Percentiles rank a stretch among this genome's conserved stretches.
Evolutionary conservation across 2,329 filamentous ascomycete genomes (phyloP).

Genomic region (Pseudovirgaria hyperparasitica): DNA sequence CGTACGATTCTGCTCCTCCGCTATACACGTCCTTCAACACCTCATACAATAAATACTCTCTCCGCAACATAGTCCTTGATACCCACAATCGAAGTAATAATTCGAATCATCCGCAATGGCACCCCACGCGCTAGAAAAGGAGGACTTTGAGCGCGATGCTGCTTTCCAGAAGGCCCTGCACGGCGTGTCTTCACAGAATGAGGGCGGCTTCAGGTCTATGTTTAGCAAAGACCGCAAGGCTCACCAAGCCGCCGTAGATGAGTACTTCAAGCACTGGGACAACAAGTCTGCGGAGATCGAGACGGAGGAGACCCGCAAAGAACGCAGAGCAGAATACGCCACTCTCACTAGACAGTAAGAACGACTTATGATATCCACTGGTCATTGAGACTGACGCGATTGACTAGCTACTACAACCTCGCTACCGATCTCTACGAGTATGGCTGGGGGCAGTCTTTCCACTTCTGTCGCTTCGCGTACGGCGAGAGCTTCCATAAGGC

Average conservation of each 20-base stretch:
- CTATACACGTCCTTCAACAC: constrained; percentile 1
- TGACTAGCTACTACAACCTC: constrained; percentile 77
- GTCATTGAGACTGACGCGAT: constrained; percentile 18
- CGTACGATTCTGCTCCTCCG: too few relatives aligned
- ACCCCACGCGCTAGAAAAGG: constrained; percentile 54
- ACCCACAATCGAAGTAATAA: too few relatives aligned
- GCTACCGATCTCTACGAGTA: constrained; percentile 96
- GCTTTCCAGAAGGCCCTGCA: constrained; percentile 86
- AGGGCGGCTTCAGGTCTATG: constrained; percentile 71
- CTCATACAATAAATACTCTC: constrained; percentile 3
- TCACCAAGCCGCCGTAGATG: constrained; percentile 70
- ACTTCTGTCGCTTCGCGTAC: constrained; percentile 87
- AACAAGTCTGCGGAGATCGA: constrained; percentile 68
- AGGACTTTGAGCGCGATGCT: constrained; percentile 77
- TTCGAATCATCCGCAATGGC: constrained; percentile 36
- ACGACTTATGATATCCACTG: constrained; percentile 1
- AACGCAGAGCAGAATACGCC: constrained; percentile 73
- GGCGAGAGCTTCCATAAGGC: constrained; percentile 83
- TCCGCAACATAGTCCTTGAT: neutral
- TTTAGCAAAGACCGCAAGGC: constrained; percentile 68
- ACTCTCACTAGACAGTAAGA: constrained; percentile 83
- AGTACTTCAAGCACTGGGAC: constrained; percentile 97
- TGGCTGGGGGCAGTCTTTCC: constrained; percentile 91
- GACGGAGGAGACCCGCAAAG: constrained; percentile 70
- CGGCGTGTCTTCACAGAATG: constrained; percentile 54